Base-by-base conservation (phyloP, 306 rosid species). In the Canavalia gladiata region DNA sequence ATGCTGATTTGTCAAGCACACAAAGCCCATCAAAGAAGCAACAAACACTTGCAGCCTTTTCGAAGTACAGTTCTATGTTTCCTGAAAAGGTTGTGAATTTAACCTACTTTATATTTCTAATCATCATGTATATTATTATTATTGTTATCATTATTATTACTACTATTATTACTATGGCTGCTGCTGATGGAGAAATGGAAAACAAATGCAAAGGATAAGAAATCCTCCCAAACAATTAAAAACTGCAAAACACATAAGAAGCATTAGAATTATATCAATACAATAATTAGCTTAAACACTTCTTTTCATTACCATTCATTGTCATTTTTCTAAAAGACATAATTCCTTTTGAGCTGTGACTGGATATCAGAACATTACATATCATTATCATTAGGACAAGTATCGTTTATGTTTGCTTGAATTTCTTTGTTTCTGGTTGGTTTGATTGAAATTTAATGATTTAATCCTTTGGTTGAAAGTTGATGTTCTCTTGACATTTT, bases 31-130 rank as follows among this genome's bases (percentile, higher is more conserved):
- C 85, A 63, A 85, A 92, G 82, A 83, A 92, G 84, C 90, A 84
- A 79, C 88, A 86, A 85, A 77, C 80, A 57, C 87, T 83, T 84
- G 86, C 71, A 70, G 76, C 91, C 8, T 81, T 93, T 87, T 88
- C 97, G 72, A 96, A 92, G 86, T 90, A 90, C 84, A 79, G 91
- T 66, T 73, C 94, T 37, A 74, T 90, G 82, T 90, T 94, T 90
- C 99, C 99, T 11, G 99, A 96, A 84, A 96, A 96, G 99, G 99
- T 95, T 86, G 85, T 84, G 72, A 75, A 78, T 78, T 79, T 67
- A 79, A 81, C 66, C 30, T 35, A 46, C 67, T 6, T 57, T 50
- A 57, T 11, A 2, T 66, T 79, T 75, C 43, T 84, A 35, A 78
- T 55, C 7, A 9, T 25, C 13, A 42, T n/a, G 25, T 18, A 18